phyloP scores from a whole-genome alignment of 495 filamentous ascomycete species.

The Daldinia bambusicola region DNA sequence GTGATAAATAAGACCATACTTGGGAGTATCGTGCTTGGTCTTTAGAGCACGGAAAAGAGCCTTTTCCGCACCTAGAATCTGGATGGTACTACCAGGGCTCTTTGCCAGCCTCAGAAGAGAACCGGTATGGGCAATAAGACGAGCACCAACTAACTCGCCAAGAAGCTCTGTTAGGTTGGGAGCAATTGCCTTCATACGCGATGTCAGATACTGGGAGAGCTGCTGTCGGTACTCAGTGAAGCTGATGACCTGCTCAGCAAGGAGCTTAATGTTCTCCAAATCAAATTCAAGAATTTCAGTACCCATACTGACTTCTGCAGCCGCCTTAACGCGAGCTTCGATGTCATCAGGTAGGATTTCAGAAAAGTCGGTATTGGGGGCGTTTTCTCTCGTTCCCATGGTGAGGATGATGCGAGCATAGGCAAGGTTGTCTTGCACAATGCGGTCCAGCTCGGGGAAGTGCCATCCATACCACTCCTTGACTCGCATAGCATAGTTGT shows the following conservation, averaged over 20 bases:
- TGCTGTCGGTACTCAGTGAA: constrained; percentile 90
- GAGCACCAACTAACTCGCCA: constrained; percentile 92
- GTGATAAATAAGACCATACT: constrained; percentile 99
- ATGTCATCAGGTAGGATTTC: constrained; percentile 98
- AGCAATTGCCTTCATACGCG: constrained; percentile 96
- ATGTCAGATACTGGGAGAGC: constrained; percentile 86
- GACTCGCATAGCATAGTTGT: constrained; percentile 97
- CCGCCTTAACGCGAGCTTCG: constrained; percentile 88
- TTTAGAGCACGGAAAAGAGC: constrained; percentile 97
- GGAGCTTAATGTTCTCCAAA: constrained; percentile 85
- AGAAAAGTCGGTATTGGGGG: constrained; percentile 77
- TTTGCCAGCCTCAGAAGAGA: constrained; percentile 96
- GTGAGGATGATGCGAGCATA: constrained; percentile 86
- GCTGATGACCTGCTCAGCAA: constrained; percentile 91
- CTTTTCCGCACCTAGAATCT: constrained; percentile 99
- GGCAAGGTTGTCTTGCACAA: constrained; percentile 97
- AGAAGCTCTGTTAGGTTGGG: constrained; percentile 95
- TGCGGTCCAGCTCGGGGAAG: constrained; percentile 96
- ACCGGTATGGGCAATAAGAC: constrained; percentile 94
- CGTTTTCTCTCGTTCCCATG: constrained; percentile 87
- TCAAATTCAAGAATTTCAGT: constrained; percentile 93
- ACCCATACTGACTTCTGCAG: constrained; percentile 97
- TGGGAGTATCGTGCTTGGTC: constrained; percentile 99
- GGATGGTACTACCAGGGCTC: constrained; percentile 92
- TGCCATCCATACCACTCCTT: constrained; percentile 99